Conservation (phyloP, 306 rosid species). For the Cucurbita pepo region DNA sequence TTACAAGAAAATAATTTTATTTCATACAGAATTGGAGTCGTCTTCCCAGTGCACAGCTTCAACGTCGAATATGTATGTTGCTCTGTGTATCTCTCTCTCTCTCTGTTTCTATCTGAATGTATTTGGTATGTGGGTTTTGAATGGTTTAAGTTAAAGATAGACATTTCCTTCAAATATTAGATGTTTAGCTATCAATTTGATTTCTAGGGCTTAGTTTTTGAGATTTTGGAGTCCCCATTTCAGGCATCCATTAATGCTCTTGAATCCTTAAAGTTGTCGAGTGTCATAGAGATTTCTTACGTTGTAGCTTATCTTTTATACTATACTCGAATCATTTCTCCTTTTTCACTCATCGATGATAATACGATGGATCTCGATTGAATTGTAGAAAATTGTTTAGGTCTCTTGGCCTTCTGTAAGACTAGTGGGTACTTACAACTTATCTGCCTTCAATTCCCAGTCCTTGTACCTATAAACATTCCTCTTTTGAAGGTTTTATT, state of each 20-base stretch:
- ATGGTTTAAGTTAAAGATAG: background rate
- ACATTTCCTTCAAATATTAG: background rate
- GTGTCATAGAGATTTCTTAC: background rate
- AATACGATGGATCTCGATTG: background rate
- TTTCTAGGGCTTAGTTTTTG: background rate
- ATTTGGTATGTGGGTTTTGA: background rate
- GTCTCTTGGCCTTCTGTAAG: background rate
- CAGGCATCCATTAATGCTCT: background rate
- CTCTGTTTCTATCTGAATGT: background rate
- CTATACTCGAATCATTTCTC: background rate
- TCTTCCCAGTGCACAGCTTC: background rate
- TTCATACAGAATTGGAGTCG: background rate
- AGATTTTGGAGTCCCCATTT: background rate
- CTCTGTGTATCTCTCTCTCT: background rate
- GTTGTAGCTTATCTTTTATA: background rate
- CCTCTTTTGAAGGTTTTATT: background rate
- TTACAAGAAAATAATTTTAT: no score
- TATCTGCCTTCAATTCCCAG: background rate
- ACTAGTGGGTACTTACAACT: background rate
- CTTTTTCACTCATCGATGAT: background rate
- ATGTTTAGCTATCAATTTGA: background rate
- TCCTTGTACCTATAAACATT: background rate
- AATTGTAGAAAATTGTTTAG: background rate
- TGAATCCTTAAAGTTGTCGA: background rate
- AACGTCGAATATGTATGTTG: background rate